Percentiles rank a stretch among this genome's conserved stretches.
Conservation (phyloP, 2,329 filamentous ascomycete genomes). For the Bertia moriformis region DNA sequence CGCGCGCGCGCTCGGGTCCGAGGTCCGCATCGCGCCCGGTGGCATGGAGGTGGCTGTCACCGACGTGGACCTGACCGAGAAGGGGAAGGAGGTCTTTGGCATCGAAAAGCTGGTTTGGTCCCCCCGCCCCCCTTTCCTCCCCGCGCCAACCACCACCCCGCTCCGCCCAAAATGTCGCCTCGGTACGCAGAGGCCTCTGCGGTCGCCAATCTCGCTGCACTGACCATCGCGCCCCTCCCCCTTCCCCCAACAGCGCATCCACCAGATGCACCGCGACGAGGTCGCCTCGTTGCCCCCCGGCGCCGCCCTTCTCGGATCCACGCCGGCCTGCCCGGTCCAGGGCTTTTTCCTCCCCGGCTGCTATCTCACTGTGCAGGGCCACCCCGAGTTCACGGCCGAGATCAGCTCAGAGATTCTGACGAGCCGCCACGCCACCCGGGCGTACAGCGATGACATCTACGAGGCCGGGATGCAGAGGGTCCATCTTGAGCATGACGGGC, state of each 20-base stretch:
- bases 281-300: slow-evolving; percentile 21
- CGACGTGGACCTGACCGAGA: slow-evolving; percentile 20
- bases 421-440: slow-evolving; percentile 7
- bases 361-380: slow-evolving; percentile 28
- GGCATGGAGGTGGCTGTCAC: slow-evolving; percentile 30
- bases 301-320: slow-evolving; percentile 24
- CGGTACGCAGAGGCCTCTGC: too few relatives aligned
- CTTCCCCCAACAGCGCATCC: slow-evolving; percentile 8
- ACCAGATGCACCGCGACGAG: slow-evolving; percentile 32
- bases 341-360: slow-evolving; percentile 22
- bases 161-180: too few relatives aligned
- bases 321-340: slow-evolving; percentile 23
- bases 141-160: too few relatives aligned
- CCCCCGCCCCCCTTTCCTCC: neutral
- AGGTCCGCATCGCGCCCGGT: slow-evolving; percentile 19
- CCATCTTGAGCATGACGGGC: neutral
- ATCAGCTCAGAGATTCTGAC: slow-evolving; percentile 20
- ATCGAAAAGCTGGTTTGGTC: slow-evolving; percentile 11
- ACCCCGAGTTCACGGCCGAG: slow-evolving; percentile 26
- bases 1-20: slow-evolving; percentile 21
- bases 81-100: slow-evolving; percentile 22
- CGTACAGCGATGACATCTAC: slow-evolving; percentile 11
- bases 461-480: slow-evolving; percentile 3
- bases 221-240: neutral
- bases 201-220: neutral